Conservation (phyloP, 2,329 filamentous ascomycete species). For the Paraphoma sp. region DNA sequence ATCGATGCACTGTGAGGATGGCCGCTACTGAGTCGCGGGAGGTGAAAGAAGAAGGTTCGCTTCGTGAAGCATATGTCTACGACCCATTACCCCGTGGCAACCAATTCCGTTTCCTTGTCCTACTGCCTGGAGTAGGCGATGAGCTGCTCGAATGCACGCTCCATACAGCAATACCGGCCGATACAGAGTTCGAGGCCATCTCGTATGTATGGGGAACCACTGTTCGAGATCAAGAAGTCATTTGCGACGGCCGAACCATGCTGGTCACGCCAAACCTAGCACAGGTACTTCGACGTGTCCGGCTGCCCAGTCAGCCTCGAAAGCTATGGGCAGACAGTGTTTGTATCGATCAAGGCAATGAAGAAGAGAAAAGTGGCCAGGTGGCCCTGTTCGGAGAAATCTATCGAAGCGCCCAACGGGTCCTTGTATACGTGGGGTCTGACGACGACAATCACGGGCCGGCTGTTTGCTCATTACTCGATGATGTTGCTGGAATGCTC, state of each 20-base stretch:
- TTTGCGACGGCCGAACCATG: neutral
- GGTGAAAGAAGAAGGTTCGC: too few relatives aligned
- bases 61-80: neutral
- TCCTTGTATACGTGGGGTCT: slow-evolving; percentile 4
- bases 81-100: neutral
- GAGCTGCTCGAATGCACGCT: slow-evolving; percentile 1
- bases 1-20: too few relatives aligned
- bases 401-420: slow-evolving; percentile 3
- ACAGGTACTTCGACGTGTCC: slow-evolving; percentile 3
- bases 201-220: slow-evolving; percentile 12
- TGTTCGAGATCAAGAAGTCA: neutral
- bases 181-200: neutral
- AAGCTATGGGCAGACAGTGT: slow-evolving; percentile 11
- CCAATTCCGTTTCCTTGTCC: slow-evolving; percentile 1
- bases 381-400: slow-evolving; percentile 10
- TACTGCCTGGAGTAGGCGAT: neutral
- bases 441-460: slow-evolving; percentile 4
- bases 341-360: slow-evolving; percentile 10
- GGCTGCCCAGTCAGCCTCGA: neutral
- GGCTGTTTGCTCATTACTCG: neutral
- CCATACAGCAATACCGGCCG: neutral
- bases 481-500: slow-evolving; percentile 5
- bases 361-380: slow-evolving; percentile 7
- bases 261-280: slow-evolving; percentile 3
- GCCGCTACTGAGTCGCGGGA: too few relatives aligned